Evolutionary conservation across 495 filamentous ascomycete genomes (phyloP).

Genomic region (Penicillium samsonianum): DNA sequence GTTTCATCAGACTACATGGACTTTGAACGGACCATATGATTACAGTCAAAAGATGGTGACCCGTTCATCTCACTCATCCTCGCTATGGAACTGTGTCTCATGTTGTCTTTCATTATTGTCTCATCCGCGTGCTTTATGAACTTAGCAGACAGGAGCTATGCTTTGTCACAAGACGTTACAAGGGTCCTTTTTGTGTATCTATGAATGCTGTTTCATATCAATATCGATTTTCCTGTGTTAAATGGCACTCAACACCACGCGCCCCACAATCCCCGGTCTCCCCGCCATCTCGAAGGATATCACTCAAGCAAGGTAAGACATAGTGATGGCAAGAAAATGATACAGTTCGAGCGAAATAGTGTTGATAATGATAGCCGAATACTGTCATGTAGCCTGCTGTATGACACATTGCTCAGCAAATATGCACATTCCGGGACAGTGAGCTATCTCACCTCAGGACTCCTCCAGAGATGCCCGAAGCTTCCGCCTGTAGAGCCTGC

Average conservation of each 20-base stretch:
- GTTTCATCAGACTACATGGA: background rate
- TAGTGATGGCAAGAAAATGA: background rate
- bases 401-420: background rate
- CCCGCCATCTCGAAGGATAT: background rate
- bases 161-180: background rate
- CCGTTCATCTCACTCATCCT: background rate
- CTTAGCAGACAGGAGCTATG: background rate
- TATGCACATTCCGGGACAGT: background rate
- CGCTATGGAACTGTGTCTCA: background rate
- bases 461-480: conserved; percentile 49
- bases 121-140: background rate
- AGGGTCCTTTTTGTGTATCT: background rate
- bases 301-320: background rate
- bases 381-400: conserved; percentile 41
- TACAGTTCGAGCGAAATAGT: background rate
- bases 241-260: background rate
- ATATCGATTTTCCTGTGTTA: background rate
- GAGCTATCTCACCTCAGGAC: background rate
- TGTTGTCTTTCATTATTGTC: background rate
- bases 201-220: background rate
- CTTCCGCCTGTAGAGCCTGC: conserved; percentile 79
- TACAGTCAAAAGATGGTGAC: background rate
- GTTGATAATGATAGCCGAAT: background rate
- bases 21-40: background rate
- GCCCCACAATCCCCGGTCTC: background rate